Conservation (phyloP, 78 protist species). For the Acrasis kona region DNA sequence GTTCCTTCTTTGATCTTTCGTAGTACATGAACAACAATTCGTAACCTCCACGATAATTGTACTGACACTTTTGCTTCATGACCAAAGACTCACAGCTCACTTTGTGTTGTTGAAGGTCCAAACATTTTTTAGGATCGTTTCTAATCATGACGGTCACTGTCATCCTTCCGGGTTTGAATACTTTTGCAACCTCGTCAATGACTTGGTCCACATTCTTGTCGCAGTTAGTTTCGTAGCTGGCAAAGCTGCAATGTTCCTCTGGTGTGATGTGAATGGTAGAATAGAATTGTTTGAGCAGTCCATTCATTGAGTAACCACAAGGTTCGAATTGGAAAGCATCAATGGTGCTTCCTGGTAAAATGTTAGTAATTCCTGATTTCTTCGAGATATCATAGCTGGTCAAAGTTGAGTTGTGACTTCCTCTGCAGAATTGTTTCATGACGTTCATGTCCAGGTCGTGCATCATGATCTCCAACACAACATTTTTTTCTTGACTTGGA, state of each 20-base stretch:
- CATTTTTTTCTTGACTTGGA: background rate
- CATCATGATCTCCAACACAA: slow-evolving; percentile 66
- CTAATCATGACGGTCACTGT: no score
- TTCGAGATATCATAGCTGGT: slow-evolving; percentile 32
- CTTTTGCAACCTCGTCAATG: no score
- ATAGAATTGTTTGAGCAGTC: slow-evolving; percentile 28
- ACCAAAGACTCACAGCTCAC: no score
- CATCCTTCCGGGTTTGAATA: no score
- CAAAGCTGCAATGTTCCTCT: slow-evolving; percentile 34
- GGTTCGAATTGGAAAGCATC: slow-evolving; percentile 77
- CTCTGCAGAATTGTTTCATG: slow-evolving; percentile 51
- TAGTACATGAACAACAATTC: no score
- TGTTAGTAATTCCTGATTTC: slow-evolving; percentile 12
- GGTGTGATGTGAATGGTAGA: slow-evolving; percentile 77
- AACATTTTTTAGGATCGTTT: no score
- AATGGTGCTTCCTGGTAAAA: slow-evolving; percentile 16
- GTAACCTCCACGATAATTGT: no score
- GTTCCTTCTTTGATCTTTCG: no score
- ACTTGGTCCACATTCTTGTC: no score
- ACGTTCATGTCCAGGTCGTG: slow-evolving; percentile 57
- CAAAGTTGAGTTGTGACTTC: slow-evolving; percentile 30
- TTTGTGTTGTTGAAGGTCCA: no score
- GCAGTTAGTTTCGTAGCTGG: slow-evolving; percentile 54
- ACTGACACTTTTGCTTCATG: no score
- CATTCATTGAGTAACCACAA: slow-evolving; percentile 93